These are phyloP conservation scores for Macrophomina pseudophaseolina DNA, from an alignment of 2,329 filamentous ascomycete genomes.

Conservation along the genomic window DNA sequence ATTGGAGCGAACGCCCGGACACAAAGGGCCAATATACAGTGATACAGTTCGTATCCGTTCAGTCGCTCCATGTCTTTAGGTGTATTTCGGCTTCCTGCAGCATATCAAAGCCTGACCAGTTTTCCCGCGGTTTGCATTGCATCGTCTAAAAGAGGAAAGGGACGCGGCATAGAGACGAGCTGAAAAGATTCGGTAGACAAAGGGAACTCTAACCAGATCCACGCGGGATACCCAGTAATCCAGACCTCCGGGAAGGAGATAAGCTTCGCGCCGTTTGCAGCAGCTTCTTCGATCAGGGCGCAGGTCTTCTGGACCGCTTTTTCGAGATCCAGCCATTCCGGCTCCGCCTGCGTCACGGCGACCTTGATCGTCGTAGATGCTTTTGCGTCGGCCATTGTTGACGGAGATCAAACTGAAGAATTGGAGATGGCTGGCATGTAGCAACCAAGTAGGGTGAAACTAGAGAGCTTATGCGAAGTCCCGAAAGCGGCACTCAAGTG, in stretches of 20 bases:
- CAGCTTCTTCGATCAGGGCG: conserved; percentile 61
- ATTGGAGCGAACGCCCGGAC: too few species aligned
- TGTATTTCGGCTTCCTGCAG: too few species aligned
- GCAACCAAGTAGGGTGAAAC: background rate
- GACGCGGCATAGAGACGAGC: background rate
- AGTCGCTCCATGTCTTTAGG: too few species aligned
- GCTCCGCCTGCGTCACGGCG: conserved; percentile 64
- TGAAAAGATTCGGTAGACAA: background rate
- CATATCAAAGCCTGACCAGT: too few species aligned
- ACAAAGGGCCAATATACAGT: too few species aligned
- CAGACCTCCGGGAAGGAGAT: conserved; percentile 57
- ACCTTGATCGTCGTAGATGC: conserved; percentile 36
- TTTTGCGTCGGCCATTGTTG: background rate
- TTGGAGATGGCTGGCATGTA: too few species aligned
- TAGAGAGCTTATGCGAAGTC: background rate
- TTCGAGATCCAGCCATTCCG: conserved; percentile 64
- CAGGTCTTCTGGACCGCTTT: conserved; percentile 63
- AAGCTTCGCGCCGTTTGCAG: conserved; percentile 58
- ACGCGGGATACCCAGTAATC: conserved; percentile 53
- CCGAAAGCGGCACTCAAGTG: background rate
- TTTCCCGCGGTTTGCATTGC: too few species aligned
- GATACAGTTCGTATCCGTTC: too few species aligned
- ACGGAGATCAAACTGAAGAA: background rate
- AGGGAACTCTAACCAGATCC: conserved; percentile 49
- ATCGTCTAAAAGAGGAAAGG: too few species aligned